Percentiles rank a stretch among this genome's conserved stretches.
Conservation (phyloP, 495 filamentous ascomycete species). For the Tuber indicum region DNA sequence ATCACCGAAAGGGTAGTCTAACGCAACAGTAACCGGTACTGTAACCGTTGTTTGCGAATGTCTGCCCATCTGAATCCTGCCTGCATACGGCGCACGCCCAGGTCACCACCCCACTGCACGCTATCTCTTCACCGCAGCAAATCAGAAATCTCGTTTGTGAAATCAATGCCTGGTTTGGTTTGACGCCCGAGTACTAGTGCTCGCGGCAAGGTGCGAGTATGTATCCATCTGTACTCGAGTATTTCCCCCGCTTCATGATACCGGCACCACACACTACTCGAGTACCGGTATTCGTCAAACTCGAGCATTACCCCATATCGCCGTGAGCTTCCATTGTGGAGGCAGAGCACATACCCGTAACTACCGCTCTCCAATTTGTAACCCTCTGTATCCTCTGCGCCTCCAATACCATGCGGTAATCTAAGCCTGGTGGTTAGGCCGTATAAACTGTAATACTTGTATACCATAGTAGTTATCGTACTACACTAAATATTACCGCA, state of each 20-base stretch:
- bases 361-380: not conserved
- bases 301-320: not conserved
- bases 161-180: not conserved
- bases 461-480: too few species aligned
- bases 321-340: not conserved
- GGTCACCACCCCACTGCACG: not conserved
- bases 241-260: not conserved
- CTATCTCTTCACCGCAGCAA: not conserved
- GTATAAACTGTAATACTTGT: not conserved
- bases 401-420: not conserved
- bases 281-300: not conserved
- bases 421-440: not conserved
- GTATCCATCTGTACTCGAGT: not conserved
- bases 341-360: not conserved
- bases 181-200: not conserved
- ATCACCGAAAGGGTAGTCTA: not conserved
- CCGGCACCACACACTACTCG: not conserved
- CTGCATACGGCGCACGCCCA: not conserved
- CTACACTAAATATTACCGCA: too few species aligned
- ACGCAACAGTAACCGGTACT: too few species aligned
- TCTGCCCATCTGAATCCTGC: not conserved
- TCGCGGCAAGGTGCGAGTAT: not conserved
- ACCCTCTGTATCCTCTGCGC: not conserved
- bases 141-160: not conserved
- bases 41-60: not conserved